phyloP scores from a whole-genome alignment of 805 yeast genomes.

The Schwanniomyces occidentalis region DNA sequence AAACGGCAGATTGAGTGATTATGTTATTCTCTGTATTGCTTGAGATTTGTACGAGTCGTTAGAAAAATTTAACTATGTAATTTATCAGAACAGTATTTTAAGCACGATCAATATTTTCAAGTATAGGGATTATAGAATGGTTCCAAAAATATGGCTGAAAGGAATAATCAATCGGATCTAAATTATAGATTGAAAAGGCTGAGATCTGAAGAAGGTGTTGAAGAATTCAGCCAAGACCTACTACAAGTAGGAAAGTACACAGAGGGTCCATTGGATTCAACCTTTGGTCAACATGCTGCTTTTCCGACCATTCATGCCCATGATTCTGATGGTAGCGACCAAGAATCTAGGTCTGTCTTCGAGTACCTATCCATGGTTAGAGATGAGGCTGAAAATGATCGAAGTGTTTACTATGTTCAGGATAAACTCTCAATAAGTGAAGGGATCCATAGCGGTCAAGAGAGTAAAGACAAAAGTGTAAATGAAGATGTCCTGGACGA shows the following conservation, averaged over 20 bases:
- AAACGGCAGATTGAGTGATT: too few species aligned
- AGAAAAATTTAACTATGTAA: too few species aligned
- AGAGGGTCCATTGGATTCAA: conserved; percentile 23
- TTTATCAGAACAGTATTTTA: too few species aligned
- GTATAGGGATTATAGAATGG: too few species aligned
- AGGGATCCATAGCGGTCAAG: background rate
- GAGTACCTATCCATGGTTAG: conserved; percentile 30
- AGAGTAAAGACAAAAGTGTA: background rate
- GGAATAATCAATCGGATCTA: background rate
- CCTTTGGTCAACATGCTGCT: conserved; percentile 33
- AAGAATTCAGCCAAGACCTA: background rate
- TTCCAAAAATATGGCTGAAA: too few species aligned
- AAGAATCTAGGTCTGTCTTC: conserved; percentile 13
- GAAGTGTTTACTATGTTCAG: conserved; percentile 13
- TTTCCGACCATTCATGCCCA: conserved; percentile 16
- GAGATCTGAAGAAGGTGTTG: background rate
- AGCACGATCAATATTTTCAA: too few species aligned
- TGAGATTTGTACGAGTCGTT: too few species aligned
- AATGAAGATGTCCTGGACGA: background rate
- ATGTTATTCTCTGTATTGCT: too few species aligned
- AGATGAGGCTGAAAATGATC: conserved; percentile 29
- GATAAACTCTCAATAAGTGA: background rate
- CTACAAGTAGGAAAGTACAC: conserved; percentile 5
- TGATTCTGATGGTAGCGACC: conserved; percentile 6
- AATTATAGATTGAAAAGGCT: conserved; percentile 1